Evolutionary conservation across 2,329 filamentous ascomycete genomes (phyloP), one percentile per base, ranked within the genome.

Genomic region (Rhinocladiella similis): DNA sequence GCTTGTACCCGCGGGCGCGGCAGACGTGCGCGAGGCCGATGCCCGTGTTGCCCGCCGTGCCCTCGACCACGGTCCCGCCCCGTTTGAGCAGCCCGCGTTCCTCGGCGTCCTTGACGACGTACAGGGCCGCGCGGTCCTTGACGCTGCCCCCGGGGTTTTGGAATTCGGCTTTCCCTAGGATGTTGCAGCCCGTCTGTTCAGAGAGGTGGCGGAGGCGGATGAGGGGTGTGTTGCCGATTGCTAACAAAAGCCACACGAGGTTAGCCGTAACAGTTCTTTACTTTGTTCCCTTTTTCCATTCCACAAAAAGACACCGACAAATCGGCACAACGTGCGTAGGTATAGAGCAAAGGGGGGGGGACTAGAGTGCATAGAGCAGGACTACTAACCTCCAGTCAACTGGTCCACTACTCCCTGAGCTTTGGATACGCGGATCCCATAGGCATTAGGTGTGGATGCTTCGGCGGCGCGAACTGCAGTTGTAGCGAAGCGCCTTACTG

Each of bases 21-120:
- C 94, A 97, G 54, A 99, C 94, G 76, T 97, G 94, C 18, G 94
- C 94, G 42, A 99, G 88, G 1, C 94, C 94, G 73, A 99, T 99
- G 63, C 94, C 94, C 27, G 94, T 99, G 80, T 97, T 99, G 51
- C 94, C 94, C 0, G 94, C 94, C 4, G 94, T 99, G 60, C 94
- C 94, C 77, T 99, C 94, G 56, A 99, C 89, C 12, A 99, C 92
- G 18, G 94, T 97, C 60, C 94, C 94, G 52, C 93, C 93, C 0
- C 92, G 85, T 51, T 83, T 82, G 27, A 99, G 80, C 2, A 93
- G 81, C 0, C 93, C 93, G 56, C 83, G 85, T 75, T 94, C 89
- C 75, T 99, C 94, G 59, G 94, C 94, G 77, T 97, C 89, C 69
- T 90, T 87, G 66, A 99, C 90, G 4, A 97, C 90, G 77, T 90